Evolutionary conservation across 1,284 basidiomycete genomes (phyloP).

Genomic region (Rhodotorula sp.): DNA sequence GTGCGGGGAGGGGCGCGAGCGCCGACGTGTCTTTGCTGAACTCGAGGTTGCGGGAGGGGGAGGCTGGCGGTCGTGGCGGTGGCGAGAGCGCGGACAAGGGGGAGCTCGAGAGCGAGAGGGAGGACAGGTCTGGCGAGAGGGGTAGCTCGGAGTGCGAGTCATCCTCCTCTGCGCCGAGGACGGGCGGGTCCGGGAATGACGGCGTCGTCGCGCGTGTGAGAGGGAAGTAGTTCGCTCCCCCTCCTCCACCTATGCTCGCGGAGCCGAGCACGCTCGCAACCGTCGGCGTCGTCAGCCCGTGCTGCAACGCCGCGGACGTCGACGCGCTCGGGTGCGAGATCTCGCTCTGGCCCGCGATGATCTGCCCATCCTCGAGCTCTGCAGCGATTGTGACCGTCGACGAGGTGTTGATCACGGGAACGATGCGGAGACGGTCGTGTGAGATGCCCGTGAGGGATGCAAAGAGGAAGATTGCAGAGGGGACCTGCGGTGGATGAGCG

Average conservation of each 20-base stretch:
- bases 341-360: slow-evolving; percentile 91
- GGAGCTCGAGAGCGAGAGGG: background rate
- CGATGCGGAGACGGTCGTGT: slow-evolving; percentile 26
- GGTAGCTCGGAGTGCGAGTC: slow-evolving; percentile 36
- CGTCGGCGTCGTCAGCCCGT: slow-evolving; percentile 41
- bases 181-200: slow-evolving; percentile 35
- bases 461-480: slow-evolving; percentile 94
- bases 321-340: slow-evolving; percentile 76
- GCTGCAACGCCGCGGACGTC: background rate
- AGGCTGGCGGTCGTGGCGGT: background rate
- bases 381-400: slow-evolving; percentile 98
- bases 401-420: slow-evolving; percentile 92
- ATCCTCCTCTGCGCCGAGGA: slow-evolving; percentile 40
- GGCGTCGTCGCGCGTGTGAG: slow-evolving; percentile 36
- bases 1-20: slow-evolving; percentile 47
- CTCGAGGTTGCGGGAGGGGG: slow-evolving; percentile 61
- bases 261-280: background rate
- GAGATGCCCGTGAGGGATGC: slow-evolving; percentile 77
- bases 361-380: slow-evolving; percentile 74
- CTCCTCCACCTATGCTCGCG: background rate
- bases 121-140: background rate
- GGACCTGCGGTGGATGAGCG: slow-evolving; percentile 45
- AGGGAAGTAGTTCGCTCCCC: slow-evolving; percentile 14
- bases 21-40: slow-evolving; percentile 63
- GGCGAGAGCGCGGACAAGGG: background rate